Base-by-base conservation (phyloP, 1,284 basidiomycete genomes). In the Puccinia coronata region DNA sequence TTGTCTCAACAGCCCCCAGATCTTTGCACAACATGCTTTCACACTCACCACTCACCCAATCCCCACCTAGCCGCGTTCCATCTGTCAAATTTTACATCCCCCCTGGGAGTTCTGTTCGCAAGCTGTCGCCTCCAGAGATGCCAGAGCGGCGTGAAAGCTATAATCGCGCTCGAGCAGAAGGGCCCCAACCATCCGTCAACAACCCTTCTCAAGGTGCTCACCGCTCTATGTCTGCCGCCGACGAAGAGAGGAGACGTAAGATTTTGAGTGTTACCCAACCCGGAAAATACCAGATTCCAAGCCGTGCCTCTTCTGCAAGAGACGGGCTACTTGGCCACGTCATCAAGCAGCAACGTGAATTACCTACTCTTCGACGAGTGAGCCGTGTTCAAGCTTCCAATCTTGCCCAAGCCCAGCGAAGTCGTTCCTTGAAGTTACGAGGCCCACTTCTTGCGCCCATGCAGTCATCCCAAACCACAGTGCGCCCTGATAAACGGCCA, bases 211-310 rank as follows among this genome's bases (percentile, higher is more conserved):
- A 39, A 23, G 59, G 11, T 39, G 18, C 28, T 63, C 18, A 31
- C 11, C 9, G 1, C 4, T 1, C 59, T 63, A 3, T 25, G 20
- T 5, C 2, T 63, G 28, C 59, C 34, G 59, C 59, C 20, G 59
- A 59, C 23, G 57, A 34, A 39, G 59, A 36, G 34, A 63, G 34
- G 59, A 36, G 59, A 20, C 28, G 14, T 16, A 1, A 18, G 34
- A 63, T 63, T 23, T 39, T 63, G 59, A 63, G 34, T 39, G 59
- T 63, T 6, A 63, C 59, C 34, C 59, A 63, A 20, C 59, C 59
- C 20, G 59, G 59, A 14, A 63, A 34, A 39, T 31, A 20, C 28
- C 59, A 36, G 34, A 63, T 31, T 12, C 39, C 18, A 34, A 63
- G 28, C 59, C 34, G 59, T 39, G 28, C 34, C 18, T 63, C 18